Conservation (phyloP, 139 green algal genomes). For the Spirogloea muscicola region DNA sequence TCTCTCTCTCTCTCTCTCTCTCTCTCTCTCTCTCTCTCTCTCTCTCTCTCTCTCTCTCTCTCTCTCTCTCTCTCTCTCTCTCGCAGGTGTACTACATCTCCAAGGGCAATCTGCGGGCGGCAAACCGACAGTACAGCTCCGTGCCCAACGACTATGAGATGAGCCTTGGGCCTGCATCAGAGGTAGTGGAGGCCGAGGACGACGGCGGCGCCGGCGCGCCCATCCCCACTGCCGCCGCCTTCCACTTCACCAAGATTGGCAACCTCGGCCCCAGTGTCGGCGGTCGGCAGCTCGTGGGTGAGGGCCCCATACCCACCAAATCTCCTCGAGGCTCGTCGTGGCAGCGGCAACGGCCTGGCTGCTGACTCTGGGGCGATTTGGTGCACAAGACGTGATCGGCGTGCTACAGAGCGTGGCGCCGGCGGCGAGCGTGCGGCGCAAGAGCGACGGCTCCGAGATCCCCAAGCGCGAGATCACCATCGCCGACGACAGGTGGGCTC, state of each 20-base stretch:
- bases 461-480: slow-evolving; percentile 77
- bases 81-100: slow-evolving; percentile 56
- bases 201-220: slow-evolving; percentile 64
- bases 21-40: not conserved
- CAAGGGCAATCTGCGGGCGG: slow-evolving; percentile 68
- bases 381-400: slow-evolving; percentile 74
- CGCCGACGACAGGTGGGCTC: slow-evolving; percentile 62
- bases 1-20: not conserved
- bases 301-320: too few relatives aligned
- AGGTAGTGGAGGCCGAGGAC: slow-evolving; percentile 37
- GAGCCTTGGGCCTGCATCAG: slow-evolving; percentile 59
- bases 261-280: slow-evolving; percentile 7
- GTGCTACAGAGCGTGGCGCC: slow-evolving; percentile 68
- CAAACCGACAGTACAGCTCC: slow-evolving; percentile 66
- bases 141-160: slow-evolving; percentile 88
- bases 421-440: slow-evolving; percentile 60
- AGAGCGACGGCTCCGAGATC: slow-evolving; percentile 70
- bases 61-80: not conserved
- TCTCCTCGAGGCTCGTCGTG: too few relatives aligned
- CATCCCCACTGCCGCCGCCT: slow-evolving; percentile 51
- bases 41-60: not conserved
- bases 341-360: not conserved
- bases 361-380: not conserved
- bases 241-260: slow-evolving; percentile 54
- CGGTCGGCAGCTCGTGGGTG: slow-evolving; percentile 5